Conservation (phyloP, 768 basidiomycete genomes). For the Agaricus subrufescens region DNA sequence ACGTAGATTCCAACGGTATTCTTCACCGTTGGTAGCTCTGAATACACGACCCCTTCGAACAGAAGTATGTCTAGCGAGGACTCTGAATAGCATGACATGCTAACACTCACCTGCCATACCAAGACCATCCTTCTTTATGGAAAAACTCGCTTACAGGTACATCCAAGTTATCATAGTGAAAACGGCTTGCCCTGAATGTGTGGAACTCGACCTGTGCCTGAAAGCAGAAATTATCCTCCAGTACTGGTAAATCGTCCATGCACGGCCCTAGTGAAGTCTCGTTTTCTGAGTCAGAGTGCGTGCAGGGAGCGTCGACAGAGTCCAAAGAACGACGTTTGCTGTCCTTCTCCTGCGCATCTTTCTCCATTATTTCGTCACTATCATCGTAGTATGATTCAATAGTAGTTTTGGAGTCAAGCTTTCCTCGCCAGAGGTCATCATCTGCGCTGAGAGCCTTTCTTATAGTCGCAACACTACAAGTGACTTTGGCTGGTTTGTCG, state of each 20-base stretch:
- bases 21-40: conserved; percentile 14
- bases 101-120: conserved; percentile 14
- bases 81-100: not conserved
- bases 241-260: not conserved
- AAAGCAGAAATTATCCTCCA: not conserved
- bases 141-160: conserved; percentile 12
- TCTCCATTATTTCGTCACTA: not conserved
- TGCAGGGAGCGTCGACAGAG: not conserved
- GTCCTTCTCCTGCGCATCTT: not conserved
- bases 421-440: not conserved
- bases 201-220: conserved; percentile 15
- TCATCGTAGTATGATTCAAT: not conserved
- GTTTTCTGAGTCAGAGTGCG: not conserved
- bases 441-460: conserved; percentile 8
- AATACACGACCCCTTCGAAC: conserved; percentile 11
- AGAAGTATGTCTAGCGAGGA: not conserved
- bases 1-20: conserved; percentile 29
- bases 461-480: conserved; percentile 10
- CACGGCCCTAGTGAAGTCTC: not conserved
- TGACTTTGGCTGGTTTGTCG: conserved; percentile 9
- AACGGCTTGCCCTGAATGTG: conserved; percentile 2
- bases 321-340: not conserved
- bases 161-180: conserved; percentile 7
- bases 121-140: conserved; percentile 14
- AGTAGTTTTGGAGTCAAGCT: not conserved